Base-by-base conservation (phyloP, 2,329 filamentous ascomycete genomes). In the Pyricularia pennisetigena region DNA sequence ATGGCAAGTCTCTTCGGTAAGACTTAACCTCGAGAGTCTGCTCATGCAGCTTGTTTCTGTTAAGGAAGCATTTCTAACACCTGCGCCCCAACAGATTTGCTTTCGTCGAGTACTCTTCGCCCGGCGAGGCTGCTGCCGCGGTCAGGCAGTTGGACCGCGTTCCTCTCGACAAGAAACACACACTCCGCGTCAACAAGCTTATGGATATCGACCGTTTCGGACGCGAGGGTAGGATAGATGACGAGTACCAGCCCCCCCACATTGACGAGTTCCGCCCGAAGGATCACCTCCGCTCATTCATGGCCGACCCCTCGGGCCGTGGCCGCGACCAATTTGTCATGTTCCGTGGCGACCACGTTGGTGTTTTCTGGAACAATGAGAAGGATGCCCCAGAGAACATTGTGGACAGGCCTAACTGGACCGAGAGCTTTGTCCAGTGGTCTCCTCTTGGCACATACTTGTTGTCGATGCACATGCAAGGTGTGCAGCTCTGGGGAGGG, bases 361-460 rank as follows among this genome's bases (percentile, higher is more conserved):
- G 93, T 69, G 91, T 99, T 6, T 97, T 91, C 85, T 99, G 94
- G 94, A 98, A 98, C 83, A 97, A 96, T 84, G 95, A 97, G 81
- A 94, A 91, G 80, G 94, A 97, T 70, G 80, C 85, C 26, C 93
- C 94, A 4, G 95, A 99, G 79, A 88, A 87, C 71, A 87, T 97
- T 54, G 92, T 99, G 69, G 94, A 98, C 76, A 90, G 95, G 73
- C 89, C 91, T 75, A 92, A 96, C 84, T 99, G 95, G 95, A 99
- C 95, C 70, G 95, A 99, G 80, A 92, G 92, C 54, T 99, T 99
- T 77, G 90, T 99, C 66, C 93, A 97, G 81, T 99, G 95, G 95
- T 98, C 95, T 68, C 95, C 95, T 62, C 88, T 92, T 72, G 95
- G 95, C 73, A 98, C 94, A 68, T 99, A 88, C 80, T 86, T 99